Evolutionary conservation across 1,139 yeast species (phyloP).

Genomic region (Sugiyamaella pinicola): DNA sequence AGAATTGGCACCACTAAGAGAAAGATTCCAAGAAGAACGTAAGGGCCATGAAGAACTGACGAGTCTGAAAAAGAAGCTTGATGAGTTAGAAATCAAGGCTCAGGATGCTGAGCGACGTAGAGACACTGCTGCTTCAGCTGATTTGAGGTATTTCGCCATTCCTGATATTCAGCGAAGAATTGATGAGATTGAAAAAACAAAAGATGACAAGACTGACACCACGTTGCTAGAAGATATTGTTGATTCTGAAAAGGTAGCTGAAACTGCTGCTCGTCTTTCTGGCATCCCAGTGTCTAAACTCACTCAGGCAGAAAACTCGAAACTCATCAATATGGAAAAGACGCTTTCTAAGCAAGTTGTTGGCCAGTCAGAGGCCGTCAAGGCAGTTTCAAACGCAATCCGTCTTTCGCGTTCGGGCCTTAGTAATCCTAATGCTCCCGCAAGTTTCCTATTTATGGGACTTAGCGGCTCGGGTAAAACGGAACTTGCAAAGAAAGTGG

Average conservation of each 20-base stretch:
- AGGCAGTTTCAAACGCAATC: conserved; percentile 93
- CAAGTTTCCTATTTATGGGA: conserved; percentile 93
- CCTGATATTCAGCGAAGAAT: conserved; percentile 86
- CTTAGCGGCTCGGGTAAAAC: conserved; percentile 98
- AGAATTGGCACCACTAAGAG: conserved; percentile 80
- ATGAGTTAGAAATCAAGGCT: conserved; percentile 90
- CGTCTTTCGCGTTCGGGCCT: conserved; percentile 94
- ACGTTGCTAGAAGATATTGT: conserved; percentile 86
- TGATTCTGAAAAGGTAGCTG: conserved; percentile 90
- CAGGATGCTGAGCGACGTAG: conserved; percentile 95
- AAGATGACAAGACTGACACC: conserved; percentile 55
- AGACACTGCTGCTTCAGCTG: conserved; percentile 94
- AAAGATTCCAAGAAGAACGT: conserved; percentile 83
- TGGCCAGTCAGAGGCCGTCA: conserved; percentile 95
- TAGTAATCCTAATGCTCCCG: conserved; percentile 94
- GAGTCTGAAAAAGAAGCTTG: conserved; percentile 83
- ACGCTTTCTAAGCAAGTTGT: conserved; percentile 82
- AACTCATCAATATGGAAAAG: conserved; percentile 91
- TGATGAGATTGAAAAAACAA: conserved; percentile 72
- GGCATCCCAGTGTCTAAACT: conserved; percentile 98
- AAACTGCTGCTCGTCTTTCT: conserved; percentile 94
- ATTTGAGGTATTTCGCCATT: conserved; percentile 90
- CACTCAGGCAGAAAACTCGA: conserved; percentile 92
- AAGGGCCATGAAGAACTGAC: conserved; percentile 90
- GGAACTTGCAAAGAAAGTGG: conserved; percentile 92